Conservation (phyloP, 73 alveolate species). For the Urostyla sp. region DNA sequence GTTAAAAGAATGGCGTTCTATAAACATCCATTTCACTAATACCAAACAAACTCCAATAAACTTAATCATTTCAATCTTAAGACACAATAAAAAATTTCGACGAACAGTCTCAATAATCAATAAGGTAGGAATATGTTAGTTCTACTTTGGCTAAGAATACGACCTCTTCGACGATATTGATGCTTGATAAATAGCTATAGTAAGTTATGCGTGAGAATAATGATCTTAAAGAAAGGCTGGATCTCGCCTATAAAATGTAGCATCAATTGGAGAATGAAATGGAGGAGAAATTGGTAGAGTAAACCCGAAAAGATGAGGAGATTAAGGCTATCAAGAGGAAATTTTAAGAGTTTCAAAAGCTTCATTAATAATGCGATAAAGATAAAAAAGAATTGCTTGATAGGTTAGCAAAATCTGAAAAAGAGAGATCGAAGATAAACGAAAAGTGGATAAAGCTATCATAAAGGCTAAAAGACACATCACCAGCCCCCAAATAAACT, state of each 20-base stretch:
- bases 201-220: background rate
- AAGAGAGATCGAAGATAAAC: constrained; percentile 35
- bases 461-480: constrained; percentile 28
- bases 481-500: background rate
- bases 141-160: no score
- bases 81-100: constrained; percentile 1
- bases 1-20: background rate
- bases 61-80: background rate
- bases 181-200: constrained; percentile 34
- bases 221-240: constrained; percentile 12
- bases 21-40: background rate
- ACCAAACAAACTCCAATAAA: background rate
- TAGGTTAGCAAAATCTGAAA: background rate
- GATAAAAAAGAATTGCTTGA: constrained; percentile 24
- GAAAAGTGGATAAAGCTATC: constrained; percentile 42
- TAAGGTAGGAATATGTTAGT: no score
- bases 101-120: background rate
- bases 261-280: constrained; percentile 41
- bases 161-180: constrained; percentile 41
- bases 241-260: background rate
- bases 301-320: constrained; percentile 39
- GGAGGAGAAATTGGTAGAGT: constrained; percentile 25
- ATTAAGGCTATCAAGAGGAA: background rate
- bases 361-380: constrained; percentile 25
- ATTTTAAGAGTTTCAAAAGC: constrained; percentile 19